Evolutionary conservation across 805 yeast species (phyloP).

Genomic region (Lachancea sp.): DNA sequence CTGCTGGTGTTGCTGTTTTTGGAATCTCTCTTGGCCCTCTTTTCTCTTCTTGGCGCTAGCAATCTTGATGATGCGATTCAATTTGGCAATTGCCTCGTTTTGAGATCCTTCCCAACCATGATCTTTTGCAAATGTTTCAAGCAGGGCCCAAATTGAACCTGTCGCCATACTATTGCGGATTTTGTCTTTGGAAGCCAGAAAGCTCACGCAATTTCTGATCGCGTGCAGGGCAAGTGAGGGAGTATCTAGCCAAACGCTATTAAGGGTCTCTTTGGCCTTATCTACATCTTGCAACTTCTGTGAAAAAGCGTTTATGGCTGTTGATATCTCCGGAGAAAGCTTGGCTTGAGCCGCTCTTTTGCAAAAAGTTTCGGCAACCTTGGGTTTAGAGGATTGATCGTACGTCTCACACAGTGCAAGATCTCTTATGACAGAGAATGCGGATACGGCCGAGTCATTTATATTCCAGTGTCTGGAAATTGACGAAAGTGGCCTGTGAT

Average conservation of each 20-base stretch:
- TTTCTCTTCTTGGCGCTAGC: conserved; percentile 40
- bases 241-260: conserved; percentile 23
- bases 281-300: conserved; percentile 3
- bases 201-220: conserved; percentile 14
- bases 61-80: conserved; percentile 34
- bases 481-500: conserved; percentile 9
- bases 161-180: conserved; percentile 12
- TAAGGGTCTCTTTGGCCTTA: conserved; percentile 11
- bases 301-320: conserved; percentile 15
- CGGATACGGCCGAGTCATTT: conserved; percentile 7
- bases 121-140: conserved; percentile 21
- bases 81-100: conserved; percentile 14
- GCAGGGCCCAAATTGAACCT: conserved; percentile 4
- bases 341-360: conserved; percentile 16
- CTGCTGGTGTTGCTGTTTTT: conserved; percentile 36
- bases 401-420: conserved; percentile 21
- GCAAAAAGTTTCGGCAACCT: conserved; percentile 16
- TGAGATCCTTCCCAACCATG: conserved; percentile 15
- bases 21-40: conserved; percentile 40
- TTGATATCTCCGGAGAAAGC: conserved; percentile 14
- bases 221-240: conserved; percentile 27
- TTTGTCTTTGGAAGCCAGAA: conserved; percentile 9
- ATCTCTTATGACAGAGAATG: conserved; percentile 17
- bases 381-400: conserved; percentile 8
- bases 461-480: conserved; percentile 14